Conservation (phyloP, 345 rosid species). For the Bretschneidera sinensis region DNA sequence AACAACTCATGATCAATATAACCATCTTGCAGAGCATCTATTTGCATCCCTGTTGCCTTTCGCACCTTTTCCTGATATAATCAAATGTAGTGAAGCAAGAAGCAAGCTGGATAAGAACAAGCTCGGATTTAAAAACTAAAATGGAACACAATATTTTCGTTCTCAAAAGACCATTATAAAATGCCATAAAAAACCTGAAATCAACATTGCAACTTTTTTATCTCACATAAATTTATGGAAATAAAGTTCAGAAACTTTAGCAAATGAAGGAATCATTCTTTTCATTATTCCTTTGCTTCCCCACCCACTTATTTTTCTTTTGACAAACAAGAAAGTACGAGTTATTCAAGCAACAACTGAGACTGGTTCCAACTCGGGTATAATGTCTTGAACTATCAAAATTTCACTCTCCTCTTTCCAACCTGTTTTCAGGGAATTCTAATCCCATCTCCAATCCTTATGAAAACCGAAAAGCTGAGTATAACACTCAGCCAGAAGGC, state of each 20-base stretch:
- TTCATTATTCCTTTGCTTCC: no score
- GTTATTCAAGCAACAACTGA: no score
- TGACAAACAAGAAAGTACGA: no score
- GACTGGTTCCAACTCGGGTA: no score
- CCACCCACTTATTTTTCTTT: no score
- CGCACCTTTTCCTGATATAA: slow-evolving; percentile 71
- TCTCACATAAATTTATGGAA: neutral
- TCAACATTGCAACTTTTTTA: neutral
- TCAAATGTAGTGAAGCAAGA: slow-evolving; percentile 9
- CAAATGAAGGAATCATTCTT: no score
- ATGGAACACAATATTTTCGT: neutral
- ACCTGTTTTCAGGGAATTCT: no score
- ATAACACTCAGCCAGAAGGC: no score
- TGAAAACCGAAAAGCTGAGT: no score
- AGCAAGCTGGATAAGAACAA: neutral
- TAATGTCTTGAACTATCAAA: no score
- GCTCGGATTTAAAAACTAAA: neutral
- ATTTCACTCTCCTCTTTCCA: no score
- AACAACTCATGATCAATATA: slow-evolving; percentile 71
- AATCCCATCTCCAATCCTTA: no score
- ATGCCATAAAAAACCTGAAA: neutral
- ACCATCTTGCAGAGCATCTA: slow-evolving; percentile 82
- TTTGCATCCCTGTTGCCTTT: slow-evolving; percentile 73
- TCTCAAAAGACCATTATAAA: neutral
- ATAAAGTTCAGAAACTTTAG: neutral